Base-by-base conservation (phyloP, 1,284 basidiomycete species). In the Athelia sp. region DNA sequence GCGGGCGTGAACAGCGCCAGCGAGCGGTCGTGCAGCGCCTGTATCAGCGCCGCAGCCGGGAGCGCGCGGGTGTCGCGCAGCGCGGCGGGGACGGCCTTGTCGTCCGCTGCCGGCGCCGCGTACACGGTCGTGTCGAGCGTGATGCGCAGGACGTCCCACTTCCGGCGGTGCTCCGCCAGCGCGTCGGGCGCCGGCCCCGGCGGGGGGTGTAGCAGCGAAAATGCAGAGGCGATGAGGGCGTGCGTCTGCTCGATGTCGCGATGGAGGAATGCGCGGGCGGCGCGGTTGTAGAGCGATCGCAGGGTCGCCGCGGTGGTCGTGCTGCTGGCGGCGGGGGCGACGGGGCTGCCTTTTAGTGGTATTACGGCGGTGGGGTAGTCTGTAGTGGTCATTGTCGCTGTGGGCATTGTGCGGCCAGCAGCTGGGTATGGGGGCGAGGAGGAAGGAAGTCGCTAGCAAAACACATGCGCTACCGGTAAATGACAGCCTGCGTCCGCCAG, bases 91-190 rank as follows among this genome's bases (percentile, higher is more conserved):
- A 85, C 62, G 6, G 64, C 60, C 3, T 72, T 65, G 32, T 67
- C 66, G 17, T 77, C 64, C 1, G 68, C 53, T 1, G 74, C 63
- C 1, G 82, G 79, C 0, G 84, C 74, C 6, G 76, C 65, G 59
- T 84, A 87, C 24, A 87, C 66, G 0, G 84, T 88, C 1, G 83
- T 81, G 61, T 91, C 88, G 52, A 90, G 75, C 1, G 87, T 90
- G 55, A 91, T 83, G 19, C 88, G 76, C 3, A 91, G 78, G 48
- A 91, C 81, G 57, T 91, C 88, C 89, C 89, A 91, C 69, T 89
- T 90, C 47, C 82, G 72, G 15, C 87, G 76, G 52, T 81, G 73
- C 13, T 75, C 70, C 46, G 72, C 63, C 3, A 86, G 69, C 13
- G 65, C 50, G 58, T 84, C 80, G 24, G 70, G 67, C 0, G 58